Conservation (phyloP, 371 early-diverging fungal species). For the Batkoa obscura region DNA sequence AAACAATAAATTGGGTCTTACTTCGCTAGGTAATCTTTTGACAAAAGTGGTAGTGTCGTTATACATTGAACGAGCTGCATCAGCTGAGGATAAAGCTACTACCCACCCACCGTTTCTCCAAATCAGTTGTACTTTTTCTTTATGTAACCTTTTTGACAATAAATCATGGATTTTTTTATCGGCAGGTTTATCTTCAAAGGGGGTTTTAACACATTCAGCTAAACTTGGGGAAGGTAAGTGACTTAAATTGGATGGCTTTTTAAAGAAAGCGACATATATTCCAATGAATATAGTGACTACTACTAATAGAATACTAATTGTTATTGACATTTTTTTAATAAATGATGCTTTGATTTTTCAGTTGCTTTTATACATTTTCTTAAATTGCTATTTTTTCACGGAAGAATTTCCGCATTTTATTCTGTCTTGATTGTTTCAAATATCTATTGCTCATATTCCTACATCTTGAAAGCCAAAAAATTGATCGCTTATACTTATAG, state of each 20-base stretch:
- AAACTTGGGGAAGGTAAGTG: neutral
- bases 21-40: neutral
- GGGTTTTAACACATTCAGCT: neutral
- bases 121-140: neutral
- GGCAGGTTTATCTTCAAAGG: neutral
- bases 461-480: no score
- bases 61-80: neutral
- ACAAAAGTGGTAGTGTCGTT: neutral
- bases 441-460: no score
- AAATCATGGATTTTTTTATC: neutral
- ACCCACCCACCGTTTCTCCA: neutral
- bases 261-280: no score
- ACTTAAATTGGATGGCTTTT: neutral
- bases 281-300: no score
- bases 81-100: neutral
- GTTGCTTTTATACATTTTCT: no score
- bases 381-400: no score
- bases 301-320: no score
- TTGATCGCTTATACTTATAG: no score
- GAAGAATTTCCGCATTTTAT: no score
- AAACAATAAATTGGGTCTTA: neutral
- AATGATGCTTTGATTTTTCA: no score
- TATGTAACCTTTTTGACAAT: neutral
- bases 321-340: no score
- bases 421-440: no score